Conservation (phyloP, 768 basidiomycete species). For the Suillus fuscotomentosus region DNA sequence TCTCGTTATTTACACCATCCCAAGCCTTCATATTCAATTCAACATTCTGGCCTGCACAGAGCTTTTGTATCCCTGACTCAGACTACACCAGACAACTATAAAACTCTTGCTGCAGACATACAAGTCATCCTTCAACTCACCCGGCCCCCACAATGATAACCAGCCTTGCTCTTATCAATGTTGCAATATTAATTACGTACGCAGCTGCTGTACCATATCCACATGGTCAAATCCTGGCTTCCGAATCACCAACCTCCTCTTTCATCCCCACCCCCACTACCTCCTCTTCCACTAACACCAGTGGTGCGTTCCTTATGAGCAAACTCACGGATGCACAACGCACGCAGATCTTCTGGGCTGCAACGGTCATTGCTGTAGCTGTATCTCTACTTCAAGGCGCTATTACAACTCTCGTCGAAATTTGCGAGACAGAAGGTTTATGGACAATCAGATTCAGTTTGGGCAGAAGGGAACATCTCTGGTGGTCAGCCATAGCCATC, state of each 20-base stretch:
- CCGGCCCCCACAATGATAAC: neutral
- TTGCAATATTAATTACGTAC: neutral
- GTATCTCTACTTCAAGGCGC: slow-evolving; percentile 1
- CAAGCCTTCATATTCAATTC: too few species aligned
- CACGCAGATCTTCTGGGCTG: neutral
- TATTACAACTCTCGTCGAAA: neutral
- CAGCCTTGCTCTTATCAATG: neutral
- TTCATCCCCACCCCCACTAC: neutral
- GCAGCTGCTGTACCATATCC: neutral
- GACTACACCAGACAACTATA: too few species aligned
- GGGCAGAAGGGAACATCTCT: neutral
- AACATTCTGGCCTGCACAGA: too few species aligned
- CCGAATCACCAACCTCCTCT: neutral
- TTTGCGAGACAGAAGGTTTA: neutral
- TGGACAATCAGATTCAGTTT: slow-evolving; percentile 3
- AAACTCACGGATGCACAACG: neutral
- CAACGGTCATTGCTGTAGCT: neutral
- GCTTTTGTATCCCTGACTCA: too few species aligned
- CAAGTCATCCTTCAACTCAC: neutral
- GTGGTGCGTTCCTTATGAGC: neutral
- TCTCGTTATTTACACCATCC: too few species aligned
- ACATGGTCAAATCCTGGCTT: neutral
- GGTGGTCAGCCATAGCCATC: slow-evolving; percentile 1
- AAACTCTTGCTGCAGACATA: neutral
- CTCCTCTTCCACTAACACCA: neutral